Evolutionary conservation across 345 rosid species (phyloP), one percentile per base, ranked within the genome.

Genomic region (Aurinia saxatilis): DNA sequence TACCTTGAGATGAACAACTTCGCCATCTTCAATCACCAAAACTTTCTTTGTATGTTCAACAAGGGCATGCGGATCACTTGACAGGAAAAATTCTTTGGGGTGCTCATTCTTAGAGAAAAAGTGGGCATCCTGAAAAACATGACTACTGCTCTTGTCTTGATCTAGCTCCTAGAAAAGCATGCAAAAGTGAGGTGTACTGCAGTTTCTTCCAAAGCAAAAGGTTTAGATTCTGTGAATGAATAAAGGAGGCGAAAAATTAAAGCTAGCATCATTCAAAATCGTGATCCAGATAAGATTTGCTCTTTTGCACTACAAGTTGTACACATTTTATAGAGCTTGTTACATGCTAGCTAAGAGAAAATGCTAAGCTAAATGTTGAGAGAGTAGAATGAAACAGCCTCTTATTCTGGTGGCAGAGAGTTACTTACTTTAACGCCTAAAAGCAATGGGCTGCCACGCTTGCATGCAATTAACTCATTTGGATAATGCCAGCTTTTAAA

Each of bases 401-500:
- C 17, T 2, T 44, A 60, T 34, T 34, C 39, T 34, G 25, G 12
- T 50, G 37, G 11, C 1, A 30, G 46, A 50, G 41, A 23, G 47
- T 35, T 39, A 77, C 89, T 82, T 81, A 93, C 99, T 72, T 90
- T 93, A 51, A 93, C 90, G 54, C 99, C 99, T 59, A 93, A 68
- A 56, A 90, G 85, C 81, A 92, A 72, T 6, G 97, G 97, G 52
- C 99, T 93, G 16, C 99, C 99, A 59, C 85, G 91, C 79, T 85
- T 93, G 84, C 99, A 90, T 2, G 99, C 97, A 65, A 93, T 77
- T 67, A 93, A 78, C 83, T 93, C 97, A 60, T 93, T 85, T 17
- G 95, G 97, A 75, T 93, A 93, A 67, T 87, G 97, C 51, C 72
- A 66, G 71, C 99, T 93, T 78, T 90, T 93, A 67, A 93, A 90